phyloP scores from a whole-genome alignment of 495 filamentous ascomycete genomes.

The Hypoxylon fuscum region DNA sequence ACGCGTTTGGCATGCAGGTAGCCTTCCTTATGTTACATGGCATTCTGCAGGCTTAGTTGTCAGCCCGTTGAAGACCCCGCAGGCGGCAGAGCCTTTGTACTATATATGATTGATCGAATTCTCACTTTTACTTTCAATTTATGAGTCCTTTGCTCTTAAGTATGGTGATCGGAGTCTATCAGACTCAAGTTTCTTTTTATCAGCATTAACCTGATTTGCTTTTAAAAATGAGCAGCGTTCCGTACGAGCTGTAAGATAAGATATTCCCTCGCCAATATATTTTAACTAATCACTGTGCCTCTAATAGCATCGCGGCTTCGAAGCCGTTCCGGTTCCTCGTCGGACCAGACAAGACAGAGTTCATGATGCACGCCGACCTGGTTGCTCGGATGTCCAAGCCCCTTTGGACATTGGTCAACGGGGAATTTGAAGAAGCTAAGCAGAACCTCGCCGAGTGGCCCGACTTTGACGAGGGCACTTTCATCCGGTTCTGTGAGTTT shows the following conservation, averaged over 20 bases:
- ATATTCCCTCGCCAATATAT: background rate
- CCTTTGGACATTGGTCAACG: conserved; percentile 17
- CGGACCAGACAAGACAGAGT: conserved; percentile 32
- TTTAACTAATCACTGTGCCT: background rate
- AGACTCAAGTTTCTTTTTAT: background rate
- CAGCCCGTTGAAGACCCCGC: conserved; percentile 15
- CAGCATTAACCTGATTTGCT: background rate
- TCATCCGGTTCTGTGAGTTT: conserved; percentile 33
- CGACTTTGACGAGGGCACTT: conserved; percentile 30
- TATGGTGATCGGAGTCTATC: no score
- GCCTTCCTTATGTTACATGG: conserved; percentile 9
- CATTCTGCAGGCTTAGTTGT: conserved; percentile 24
- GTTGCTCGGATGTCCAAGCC: conserved; percentile 21
- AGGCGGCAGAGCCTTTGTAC: conserved; percentile 9
- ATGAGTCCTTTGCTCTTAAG: no score
- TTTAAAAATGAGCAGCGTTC: conserved; percentile 18
- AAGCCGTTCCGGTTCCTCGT: conserved; percentile 35
- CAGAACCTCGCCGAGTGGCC: conserved; percentile 7
- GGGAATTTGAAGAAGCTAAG: conserved; percentile 15
- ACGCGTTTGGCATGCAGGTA: background rate
- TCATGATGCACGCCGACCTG: conserved; percentile 21
- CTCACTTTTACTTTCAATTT: no score
- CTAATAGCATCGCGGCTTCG: conserved; percentile 29
- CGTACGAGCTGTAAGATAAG: conserved; percentile 22
- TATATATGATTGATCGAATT: no score